Evolutionary conservation across 345 rosid genomes (phyloP).

Genomic region (Erysimum cheiranthoides): DNA sequence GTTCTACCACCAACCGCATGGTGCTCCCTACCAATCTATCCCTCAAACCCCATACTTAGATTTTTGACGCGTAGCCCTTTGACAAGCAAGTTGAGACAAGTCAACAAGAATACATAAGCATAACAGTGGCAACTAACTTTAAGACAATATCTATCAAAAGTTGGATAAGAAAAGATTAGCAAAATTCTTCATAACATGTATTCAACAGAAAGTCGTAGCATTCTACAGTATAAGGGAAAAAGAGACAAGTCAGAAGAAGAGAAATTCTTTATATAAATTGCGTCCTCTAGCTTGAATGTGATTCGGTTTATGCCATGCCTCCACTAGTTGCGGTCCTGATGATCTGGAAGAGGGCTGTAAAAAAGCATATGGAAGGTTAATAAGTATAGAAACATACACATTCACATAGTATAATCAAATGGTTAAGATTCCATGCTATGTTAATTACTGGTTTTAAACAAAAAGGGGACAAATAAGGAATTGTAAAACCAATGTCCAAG

Average conservation of each 20-base stretch:
- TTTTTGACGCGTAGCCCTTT: background rate
- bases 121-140: background rate
- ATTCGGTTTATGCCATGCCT: slow-evolving; percentile 58
- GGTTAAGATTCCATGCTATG: background rate
- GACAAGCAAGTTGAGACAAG: background rate
- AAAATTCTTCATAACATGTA: slow-evolving; percentile 25
- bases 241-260: slow-evolving; percentile 23
- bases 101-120: background rate
- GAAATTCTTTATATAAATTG: background rate
- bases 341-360: slow-evolving; percentile 93
- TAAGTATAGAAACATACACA: background rate
- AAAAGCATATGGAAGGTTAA: slow-evolving; percentile 10
- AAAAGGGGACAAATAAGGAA: background rate
- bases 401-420: background rate
- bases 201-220: slow-evolving; percentile 13
- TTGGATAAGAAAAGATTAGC: background rate
- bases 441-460: background rate
- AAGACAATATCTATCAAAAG: background rate
- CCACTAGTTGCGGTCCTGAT: slow-evolving; percentile 86
- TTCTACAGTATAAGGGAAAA: slow-evolving; percentile 28
- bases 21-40: background rate
- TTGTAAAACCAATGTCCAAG: background rate
- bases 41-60: too few species aligned
- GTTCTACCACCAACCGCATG: background rate
- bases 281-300: slow-evolving; percentile 23